Evolutionary conservation across 2,329 filamentous ascomycete species (phyloP).

Genomic region (Zymoseptoria crescenta): DNA sequence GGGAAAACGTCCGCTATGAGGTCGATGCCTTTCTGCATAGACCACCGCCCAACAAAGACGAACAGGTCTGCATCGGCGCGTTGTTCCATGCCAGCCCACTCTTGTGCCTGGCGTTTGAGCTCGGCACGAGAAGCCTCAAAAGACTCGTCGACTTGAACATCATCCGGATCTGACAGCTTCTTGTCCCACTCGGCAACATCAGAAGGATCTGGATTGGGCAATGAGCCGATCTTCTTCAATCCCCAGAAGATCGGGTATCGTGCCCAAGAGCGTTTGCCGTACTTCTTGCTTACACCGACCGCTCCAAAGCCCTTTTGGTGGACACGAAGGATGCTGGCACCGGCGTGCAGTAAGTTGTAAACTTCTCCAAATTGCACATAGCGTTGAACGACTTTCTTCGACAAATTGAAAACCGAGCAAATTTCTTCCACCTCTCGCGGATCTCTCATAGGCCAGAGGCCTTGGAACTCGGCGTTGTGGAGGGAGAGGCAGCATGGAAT

Average conservation of each 20-base stretch:
- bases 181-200: constrained; percentile 56
- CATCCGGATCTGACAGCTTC: constrained; percentile 42
- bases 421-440: constrained; percentile 55
- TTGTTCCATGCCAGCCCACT: constrained; percentile 58
- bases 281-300: constrained; percentile 61
- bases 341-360: constrained; percentile 62
- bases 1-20: constrained; percentile 62
- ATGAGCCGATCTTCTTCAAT: constrained; percentile 52
- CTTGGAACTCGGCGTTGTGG: constrained; percentile 63
- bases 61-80: constrained; percentile 57
- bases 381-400: constrained; percentile 47
- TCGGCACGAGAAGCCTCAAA: constrained; percentile 48
- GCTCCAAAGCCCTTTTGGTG: constrained; percentile 62
- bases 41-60: constrained; percentile 63
- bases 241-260: constrained; percentile 65
- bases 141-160: constrained; percentile 46
- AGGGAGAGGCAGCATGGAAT: constrained; percentile 57
- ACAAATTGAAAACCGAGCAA: constrained; percentile 56
- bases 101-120: constrained; percentile 54
- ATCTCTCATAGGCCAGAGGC: constrained; percentile 59
- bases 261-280: constrained; percentile 58
- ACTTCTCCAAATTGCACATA: constrained; percentile 63
- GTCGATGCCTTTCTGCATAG: constrained; percentile 61
- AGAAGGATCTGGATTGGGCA: constrained; percentile 59
- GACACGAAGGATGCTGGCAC: constrained; percentile 56